Evolutionary conservation across 2,329 filamentous ascomycete species (phyloP).

Genomic region (Lasiodiplodia sp.): DNA sequence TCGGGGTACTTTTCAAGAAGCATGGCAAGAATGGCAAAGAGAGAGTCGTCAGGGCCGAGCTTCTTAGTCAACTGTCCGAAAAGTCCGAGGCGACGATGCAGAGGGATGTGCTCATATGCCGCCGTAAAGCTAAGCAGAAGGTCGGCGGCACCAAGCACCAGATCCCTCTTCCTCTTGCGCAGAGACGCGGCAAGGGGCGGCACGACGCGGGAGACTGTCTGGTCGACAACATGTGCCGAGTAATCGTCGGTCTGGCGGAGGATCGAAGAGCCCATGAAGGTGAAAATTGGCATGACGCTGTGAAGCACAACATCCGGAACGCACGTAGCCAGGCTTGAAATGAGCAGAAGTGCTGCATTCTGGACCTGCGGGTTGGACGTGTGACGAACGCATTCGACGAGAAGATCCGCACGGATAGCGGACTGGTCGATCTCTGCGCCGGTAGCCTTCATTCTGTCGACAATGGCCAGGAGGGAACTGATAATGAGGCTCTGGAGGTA

Average conservation of each 20-base stretch:
- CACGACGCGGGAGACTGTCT: constrained; percentile 92
- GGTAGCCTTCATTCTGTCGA: constrained; percentile 72
- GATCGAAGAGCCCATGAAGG: constrained; percentile 93
- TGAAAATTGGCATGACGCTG: constrained; percentile 99
- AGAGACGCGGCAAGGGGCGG: constrained; percentile 89
- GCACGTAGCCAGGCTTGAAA: constrained; percentile 84
- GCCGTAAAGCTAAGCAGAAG: constrained; percentile 95
- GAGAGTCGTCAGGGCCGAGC: constrained; percentile 82
- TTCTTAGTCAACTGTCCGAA: constrained; percentile 87
- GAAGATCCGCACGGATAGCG: constrained; percentile 83
- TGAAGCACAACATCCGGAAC: constrained; percentile 92
- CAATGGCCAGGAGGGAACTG: constrained; percentile 81
- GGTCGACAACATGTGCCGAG: constrained; percentile 90
- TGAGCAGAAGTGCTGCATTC: constrained; percentile 85
- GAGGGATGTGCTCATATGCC: constrained; percentile 94
- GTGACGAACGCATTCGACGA: constrained; percentile 93
- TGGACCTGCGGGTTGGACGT: constrained; percentile 93
- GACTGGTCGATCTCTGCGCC: constrained; percentile 75
- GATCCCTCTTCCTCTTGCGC: constrained; percentile 76
- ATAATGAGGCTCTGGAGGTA: constrained; percentile 89
- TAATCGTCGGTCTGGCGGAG: constrained; percentile 95
- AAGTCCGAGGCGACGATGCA: constrained; percentile 80
- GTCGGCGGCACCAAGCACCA: constrained; percentile 83
- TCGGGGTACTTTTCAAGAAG: constrained; percentile 86
- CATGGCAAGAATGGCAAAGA: constrained; percentile 88